Percentiles rank a stretch among this genome's conserved stretches.
phyloP scores from a whole-genome alignment of 805 yeast genomes.

The Blastobotrys americana region DNA sequence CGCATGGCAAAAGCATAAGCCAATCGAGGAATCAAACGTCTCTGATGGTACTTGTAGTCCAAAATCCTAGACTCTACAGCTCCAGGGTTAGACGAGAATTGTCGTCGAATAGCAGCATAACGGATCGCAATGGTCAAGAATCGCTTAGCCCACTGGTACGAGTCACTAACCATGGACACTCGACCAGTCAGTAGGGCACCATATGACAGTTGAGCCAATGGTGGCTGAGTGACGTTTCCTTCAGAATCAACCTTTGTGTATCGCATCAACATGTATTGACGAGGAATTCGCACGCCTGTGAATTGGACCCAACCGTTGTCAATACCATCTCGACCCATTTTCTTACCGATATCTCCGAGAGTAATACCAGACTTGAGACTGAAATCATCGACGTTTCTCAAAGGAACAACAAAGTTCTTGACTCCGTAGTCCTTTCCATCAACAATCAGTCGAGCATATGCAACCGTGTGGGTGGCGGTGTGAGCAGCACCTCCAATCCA shows the following conservation, averaged over 20 bases:
- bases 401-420: conserved; percentile 85
- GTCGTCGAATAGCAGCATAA: conserved; percentile 83
- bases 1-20: conserved; percentile 73
- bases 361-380: conserved; percentile 68
- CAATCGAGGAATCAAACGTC: conserved; percentile 72
- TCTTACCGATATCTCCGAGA: conserved; percentile 87
- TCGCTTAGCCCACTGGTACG: conserved; percentile 71
- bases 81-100: conserved; percentile 51
- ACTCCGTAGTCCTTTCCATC: conserved; percentile 84
- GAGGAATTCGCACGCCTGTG: conserved; percentile 72
- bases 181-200: conserved; percentile 83
- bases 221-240: conserved; percentile 68
- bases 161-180: conserved; percentile 81
- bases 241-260: conserved; percentile 62
- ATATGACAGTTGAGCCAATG: conserved; percentile 80
- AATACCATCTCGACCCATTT: conserved; percentile 93
- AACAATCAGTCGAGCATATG: conserved; percentile 75
- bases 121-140: conserved; percentile 79
- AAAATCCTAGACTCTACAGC: conserved; percentile 62
- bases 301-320: conserved; percentile 97
- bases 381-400: conserved; percentile 62
- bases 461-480: conserved; percentile 80
- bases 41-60: conserved; percentile 83
- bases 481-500: conserved; percentile 99
- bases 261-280: conserved; percentile 71